Evolutionary conservation across 352 stramenopile genomes (phyloP).

Genomic region (Phytophthora vignae): DNA sequence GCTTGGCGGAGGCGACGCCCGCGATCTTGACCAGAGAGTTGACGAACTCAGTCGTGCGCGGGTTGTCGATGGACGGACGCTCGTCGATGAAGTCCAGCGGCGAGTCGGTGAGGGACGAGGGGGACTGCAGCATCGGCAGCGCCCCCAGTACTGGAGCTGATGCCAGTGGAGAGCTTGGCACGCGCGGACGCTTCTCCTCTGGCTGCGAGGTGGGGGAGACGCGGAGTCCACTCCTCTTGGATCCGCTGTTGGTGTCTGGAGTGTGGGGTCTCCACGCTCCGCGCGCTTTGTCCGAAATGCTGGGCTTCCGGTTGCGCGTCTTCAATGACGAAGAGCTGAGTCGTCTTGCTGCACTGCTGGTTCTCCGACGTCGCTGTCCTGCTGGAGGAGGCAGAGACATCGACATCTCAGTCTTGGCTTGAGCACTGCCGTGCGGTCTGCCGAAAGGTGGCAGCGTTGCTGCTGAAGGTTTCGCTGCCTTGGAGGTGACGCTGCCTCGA

Average conservation of each 20-base stretch:
- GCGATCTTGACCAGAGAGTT: slow-evolving; percentile 35
- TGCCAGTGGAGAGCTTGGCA: slow-evolving; percentile 18
- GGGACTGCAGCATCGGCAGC: slow-evolving; percentile 27
- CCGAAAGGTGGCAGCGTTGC: slow-evolving; percentile 11
- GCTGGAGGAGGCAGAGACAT: slow-evolving; percentile 8
- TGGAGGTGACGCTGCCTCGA: slow-evolving; percentile 11
- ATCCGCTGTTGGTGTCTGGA: slow-evolving; percentile 10
- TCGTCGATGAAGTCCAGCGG: slow-evolving; percentile 30
- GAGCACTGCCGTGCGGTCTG: slow-evolving; percentile 5
- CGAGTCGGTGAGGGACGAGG: slow-evolving; percentile 25
- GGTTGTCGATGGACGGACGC: slow-evolving; percentile 4
- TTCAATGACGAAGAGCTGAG: slow-evolving; percentile 3
- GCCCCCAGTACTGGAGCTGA: slow-evolving; percentile 18
- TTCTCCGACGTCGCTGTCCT: slow-evolving; percentile 11
- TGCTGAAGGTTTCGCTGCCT: background rate
- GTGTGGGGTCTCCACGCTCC: slow-evolving; percentile 8
- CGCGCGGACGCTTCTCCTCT: slow-evolving; percentile 23
- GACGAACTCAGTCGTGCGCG: slow-evolving; percentile 27
- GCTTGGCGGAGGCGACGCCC: slow-evolving; percentile 16
- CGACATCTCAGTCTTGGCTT: slow-evolving; percentile 5
- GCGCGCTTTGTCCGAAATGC: slow-evolving; percentile 12
- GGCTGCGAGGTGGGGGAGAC: slow-evolving; percentile 18
- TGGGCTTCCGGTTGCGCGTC: slow-evolving; percentile 12
- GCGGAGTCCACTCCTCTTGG: slow-evolving; percentile 21
- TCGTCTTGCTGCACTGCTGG: slow-evolving; percentile 14